phyloP scores from a whole-genome alignment of 1,284 basidiomycete species.

The Sphaerobolus stellatus region DNA sequence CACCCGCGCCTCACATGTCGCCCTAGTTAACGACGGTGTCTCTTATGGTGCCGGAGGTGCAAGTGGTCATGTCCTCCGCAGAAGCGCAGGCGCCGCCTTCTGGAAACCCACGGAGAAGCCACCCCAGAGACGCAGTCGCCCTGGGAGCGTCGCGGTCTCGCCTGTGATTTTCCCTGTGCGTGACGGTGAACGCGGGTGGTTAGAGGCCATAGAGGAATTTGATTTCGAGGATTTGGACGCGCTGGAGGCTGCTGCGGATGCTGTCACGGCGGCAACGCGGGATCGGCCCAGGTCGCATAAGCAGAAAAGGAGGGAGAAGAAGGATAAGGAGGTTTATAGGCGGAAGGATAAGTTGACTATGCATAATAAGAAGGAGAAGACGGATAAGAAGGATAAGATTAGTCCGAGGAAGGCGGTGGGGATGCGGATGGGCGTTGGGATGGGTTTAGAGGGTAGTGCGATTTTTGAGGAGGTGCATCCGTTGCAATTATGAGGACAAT shows the following conservation, averaged over 20 bases:
- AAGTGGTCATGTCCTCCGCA: slow-evolving; percentile 49
- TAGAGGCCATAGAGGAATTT: neutral
- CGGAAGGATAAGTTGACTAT: no score
- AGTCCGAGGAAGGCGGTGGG: no score
- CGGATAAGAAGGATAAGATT: no score
- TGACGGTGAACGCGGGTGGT: slow-evolving; percentile 45
- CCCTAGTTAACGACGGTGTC: slow-evolving; percentile 29
- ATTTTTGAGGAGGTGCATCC: no score
- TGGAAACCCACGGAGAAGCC: slow-evolving; percentile 48
- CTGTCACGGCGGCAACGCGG: neutral
- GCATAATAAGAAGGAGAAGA: no score
- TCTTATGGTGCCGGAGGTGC: slow-evolving; percentile 20
- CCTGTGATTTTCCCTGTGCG: slow-evolving; percentile 55
- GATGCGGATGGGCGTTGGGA: no score
- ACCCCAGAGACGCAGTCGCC: slow-evolving; percentile 14
- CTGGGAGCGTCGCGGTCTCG: slow-evolving; percentile 38
- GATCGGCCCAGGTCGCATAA: slow-evolving; percentile 13
- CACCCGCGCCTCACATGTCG: slow-evolving; percentile 47
- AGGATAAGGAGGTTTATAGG: no score
- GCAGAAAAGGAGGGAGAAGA: slow-evolving; percentile 51
- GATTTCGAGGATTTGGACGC: neutral
- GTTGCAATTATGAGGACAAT: no score
- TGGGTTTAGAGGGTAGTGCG: no score
- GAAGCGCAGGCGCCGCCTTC: slow-evolving; percentile 55
- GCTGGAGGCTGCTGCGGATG: neutral